Evolutionary conservation across 768 basidiomycete genomes (phyloP).

Genomic region (Pisolithus tinctorius): DNA sequence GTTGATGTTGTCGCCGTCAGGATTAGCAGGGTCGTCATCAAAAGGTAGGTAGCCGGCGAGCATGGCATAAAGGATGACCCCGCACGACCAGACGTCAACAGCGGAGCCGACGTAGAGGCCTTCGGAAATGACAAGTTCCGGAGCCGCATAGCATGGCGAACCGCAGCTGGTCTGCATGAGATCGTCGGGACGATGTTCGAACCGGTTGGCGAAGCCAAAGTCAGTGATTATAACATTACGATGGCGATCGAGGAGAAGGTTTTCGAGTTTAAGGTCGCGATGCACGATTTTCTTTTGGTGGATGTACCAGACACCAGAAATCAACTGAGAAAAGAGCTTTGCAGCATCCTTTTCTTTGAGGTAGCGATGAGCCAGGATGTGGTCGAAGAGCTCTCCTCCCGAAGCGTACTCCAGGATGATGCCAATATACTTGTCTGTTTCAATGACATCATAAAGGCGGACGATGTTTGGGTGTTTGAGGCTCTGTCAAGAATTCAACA

Average conservation of each 20-base stretch:
- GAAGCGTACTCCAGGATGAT: slow-evolving; percentile 98
- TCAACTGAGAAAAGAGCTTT: slow-evolving; percentile 94
- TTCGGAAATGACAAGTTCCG: slow-evolving; percentile 95
- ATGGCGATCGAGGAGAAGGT: slow-evolving; percentile 92
- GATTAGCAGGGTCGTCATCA: slow-evolving; percentile 97
- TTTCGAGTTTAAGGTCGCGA: slow-evolving; percentile 98
- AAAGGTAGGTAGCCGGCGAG: slow-evolving; percentile 97
- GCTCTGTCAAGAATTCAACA: slow-evolving; percentile 43
- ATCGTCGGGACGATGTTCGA: slow-evolving; percentile 88
- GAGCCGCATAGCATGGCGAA: slow-evolving; percentile 96
- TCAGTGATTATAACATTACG: slow-evolving; percentile 99
- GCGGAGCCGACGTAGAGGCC: slow-evolving; percentile 96
- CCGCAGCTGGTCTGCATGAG: slow-evolving; percentile 99
- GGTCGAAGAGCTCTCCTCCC: slow-evolving; percentile 97
- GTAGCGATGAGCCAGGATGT: slow-evolving; percentile 96
- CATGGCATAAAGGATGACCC: slow-evolving; percentile 96
- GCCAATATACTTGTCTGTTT: slow-evolving; percentile 99
- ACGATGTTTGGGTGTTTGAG: slow-evolving; percentile 99
- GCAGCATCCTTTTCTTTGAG: slow-evolving; percentile 91
- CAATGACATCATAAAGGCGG: slow-evolving; percentile 95
- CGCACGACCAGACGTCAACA: slow-evolving; percentile 97
- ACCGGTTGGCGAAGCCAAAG: slow-evolving; percentile 98
- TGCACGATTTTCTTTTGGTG: slow-evolving; percentile 99
- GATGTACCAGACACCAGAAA: slow-evolving; percentile 98
- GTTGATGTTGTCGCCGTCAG: slow-evolving; percentile 99